Evolutionary conservation across 139 green algal species (phyloP).

Genomic region (Penium margaritaceum): DNA sequence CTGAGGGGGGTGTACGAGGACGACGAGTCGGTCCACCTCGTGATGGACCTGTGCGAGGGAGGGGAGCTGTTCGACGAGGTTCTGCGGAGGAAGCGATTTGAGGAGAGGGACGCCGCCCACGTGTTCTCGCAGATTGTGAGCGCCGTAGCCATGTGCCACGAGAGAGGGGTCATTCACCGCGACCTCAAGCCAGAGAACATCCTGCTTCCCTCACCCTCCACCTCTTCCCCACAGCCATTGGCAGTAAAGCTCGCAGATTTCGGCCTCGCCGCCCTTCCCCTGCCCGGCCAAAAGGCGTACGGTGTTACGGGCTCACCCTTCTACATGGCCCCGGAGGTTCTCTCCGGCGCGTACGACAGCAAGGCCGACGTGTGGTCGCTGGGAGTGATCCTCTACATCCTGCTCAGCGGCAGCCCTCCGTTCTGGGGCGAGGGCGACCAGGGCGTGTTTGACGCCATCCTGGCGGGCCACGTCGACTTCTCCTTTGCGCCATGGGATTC

Average conservation of each 20-base stretch:
- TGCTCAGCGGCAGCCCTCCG: constrained; percentile 21
- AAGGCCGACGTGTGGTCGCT: constrained; percentile 30
- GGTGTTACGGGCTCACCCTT: constrained; percentile 16
- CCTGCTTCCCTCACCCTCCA: constrained; percentile 63
- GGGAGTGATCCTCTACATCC: constrained; percentile 28
- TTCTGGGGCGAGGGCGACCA: constrained; percentile 20
- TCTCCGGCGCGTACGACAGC: constrained; percentile 23
- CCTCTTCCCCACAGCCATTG: neutral
- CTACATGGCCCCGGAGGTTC: constrained; percentile 33
- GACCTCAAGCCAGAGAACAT: constrained; percentile 92
- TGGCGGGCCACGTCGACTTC: constrained; percentile 7
- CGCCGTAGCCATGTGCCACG: constrained; percentile 83
- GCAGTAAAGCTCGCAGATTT: neutral
- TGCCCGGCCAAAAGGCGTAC: neutral
- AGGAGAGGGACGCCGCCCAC: constrained; percentile 72
- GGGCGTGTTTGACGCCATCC: constrained; percentile 17
- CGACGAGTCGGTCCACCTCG: constrained; percentile 15
- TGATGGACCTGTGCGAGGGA: constrained; percentile 43
- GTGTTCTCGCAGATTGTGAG: constrained; percentile 78
- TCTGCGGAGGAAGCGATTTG: constrained; percentile 66
- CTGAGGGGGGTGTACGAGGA: constrained; percentile 12
- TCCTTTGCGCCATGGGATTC: too few relatives aligned
- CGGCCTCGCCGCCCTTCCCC: neutral
- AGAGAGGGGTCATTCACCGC: constrained; percentile 81
- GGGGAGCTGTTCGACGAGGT: constrained; percentile 94